Evolutionary conservation across 768 basidiomycete genomes (phyloP).

Genomic region (Lactarius indigo): DNA sequence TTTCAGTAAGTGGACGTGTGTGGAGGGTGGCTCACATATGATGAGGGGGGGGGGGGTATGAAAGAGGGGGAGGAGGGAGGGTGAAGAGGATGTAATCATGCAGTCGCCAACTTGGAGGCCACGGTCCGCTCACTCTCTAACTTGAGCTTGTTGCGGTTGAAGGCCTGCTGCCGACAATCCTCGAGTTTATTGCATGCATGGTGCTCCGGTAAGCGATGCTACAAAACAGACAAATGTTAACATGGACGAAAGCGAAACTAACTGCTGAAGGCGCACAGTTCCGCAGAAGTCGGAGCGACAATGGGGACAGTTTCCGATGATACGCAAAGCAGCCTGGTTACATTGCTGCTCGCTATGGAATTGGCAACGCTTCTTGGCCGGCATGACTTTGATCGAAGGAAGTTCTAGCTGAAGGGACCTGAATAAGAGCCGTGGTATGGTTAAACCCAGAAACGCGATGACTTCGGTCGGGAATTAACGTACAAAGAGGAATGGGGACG

Average conservation of each 20-base stretch:
- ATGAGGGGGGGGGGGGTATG: not conserved
- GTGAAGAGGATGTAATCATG: constrained; percentile 38
- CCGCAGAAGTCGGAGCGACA: constrained; percentile 78
- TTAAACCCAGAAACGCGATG: not conserved
- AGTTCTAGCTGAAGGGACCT: constrained; percentile 20
- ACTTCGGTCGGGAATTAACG: not conserved
- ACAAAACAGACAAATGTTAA: constrained; percentile 25
- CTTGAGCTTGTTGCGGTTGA: constrained; percentile 83
- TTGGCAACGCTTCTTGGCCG: constrained; percentile 87
- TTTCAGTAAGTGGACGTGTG: not conserved
- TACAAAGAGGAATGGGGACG: constrained; percentile 1
- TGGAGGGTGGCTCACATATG: not conserved
- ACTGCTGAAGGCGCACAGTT: constrained; percentile 46
- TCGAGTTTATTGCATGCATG: constrained; percentile 81
- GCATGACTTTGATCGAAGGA: constrained; percentile 43
- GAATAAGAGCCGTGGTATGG: not conserved
- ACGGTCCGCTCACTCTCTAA: constrained; percentile 87
- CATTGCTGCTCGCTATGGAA: constrained; percentile 56
- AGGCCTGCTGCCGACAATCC: constrained; percentile 83
- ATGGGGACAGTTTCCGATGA: constrained; percentile 82
- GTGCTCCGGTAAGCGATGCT: constrained; percentile 90
- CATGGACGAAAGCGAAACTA: constrained; percentile 7
- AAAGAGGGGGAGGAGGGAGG: constrained; percentile 10
- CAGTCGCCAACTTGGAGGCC: constrained; percentile 80
- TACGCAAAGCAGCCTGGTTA: constrained; percentile 74